Conservation (phyloP, 495 filamentous ascomycete genomes). For the Tetracladium setigerum region DNA sequence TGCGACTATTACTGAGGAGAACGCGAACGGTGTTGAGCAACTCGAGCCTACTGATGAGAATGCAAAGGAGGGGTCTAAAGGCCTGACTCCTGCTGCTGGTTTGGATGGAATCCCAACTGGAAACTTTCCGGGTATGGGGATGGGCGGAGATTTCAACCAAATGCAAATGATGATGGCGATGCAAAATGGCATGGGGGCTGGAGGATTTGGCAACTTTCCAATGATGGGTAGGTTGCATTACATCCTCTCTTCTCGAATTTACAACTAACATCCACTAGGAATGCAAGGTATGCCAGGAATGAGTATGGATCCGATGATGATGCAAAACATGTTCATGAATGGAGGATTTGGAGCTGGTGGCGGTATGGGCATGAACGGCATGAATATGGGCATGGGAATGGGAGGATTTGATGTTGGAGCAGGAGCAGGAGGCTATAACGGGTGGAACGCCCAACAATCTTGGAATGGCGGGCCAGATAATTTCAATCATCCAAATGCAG, state of each 20-base stretch:
- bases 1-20: neutral
- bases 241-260: neutral
- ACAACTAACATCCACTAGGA: conserved; percentile 18
- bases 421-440: conserved; percentile 28
- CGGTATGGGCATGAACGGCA: conserved; percentile 87
- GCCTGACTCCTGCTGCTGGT: conserved; percentile 26
- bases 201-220: conserved; percentile 52
- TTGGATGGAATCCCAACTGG: conserved; percentile 39
- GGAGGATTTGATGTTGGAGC: conserved; percentile 57
- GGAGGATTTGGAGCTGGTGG: conserved; percentile 69
- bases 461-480: conserved; percentile 71
- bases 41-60: conserved; percentile 16
- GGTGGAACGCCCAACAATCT: conserved; percentile 61
- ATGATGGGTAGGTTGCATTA: conserved; percentile 70
- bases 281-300: conserved; percentile 65
- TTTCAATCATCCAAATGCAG: conserved; percentile 63
- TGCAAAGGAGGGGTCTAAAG: conserved; percentile 25
- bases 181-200: conserved; percentile 64
- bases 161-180: conserved; percentile 68
- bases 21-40: neutral
- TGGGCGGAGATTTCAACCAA: conserved; percentile 56
- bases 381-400: conserved; percentile 85
- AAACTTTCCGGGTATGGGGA: conserved; percentile 49
- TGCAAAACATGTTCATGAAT: conserved; percentile 80
- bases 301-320: conserved; percentile 83